Evolutionary conservation across 768 basidiomycete genomes (phyloP), one percentile per base, ranked within the genome.

Genomic region (Pleurotus sapidus): DNA sequence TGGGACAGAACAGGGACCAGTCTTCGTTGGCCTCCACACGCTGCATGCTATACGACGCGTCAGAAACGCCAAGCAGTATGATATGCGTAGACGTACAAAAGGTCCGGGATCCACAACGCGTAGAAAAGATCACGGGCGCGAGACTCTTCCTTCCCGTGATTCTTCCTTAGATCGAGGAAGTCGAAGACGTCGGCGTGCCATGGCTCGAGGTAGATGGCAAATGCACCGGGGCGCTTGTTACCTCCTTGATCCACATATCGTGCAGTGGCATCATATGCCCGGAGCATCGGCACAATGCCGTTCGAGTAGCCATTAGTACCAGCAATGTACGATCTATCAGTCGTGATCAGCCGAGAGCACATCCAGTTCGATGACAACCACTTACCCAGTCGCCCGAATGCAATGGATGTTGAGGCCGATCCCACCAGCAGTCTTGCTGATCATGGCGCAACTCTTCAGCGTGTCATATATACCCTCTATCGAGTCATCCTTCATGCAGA

Each of bases 401-500:
- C 89, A 91, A 76, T 98, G 95, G 61, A 99, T 97, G 72, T 81
- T 93, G 60, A 99, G 75, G 51, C 97, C 97, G 69, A 98, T 98
- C 54, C 97, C 97, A 65, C 97, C 97, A 23, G 97, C 97, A 4
- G 95, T 97, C 80, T 99, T 98, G 68, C 94, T 96, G 71, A 99
- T 99, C 91, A 98, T 92, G 3, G 97, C 97, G 68, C 97, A 98
- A 60, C 84, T 92, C 80, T 98, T 98, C 64, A 99, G 80, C 0
- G 97, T 98, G 65, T 98, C 96, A 70, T 98, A 99, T 73, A 99
- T 98, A 17, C 97, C 97, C 64, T 99, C 97, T 58, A 98, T 98
- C 3, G 93, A 96, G 71, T 98, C 97, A 17, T 98, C 95, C 73
- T 95, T 94, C 97, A 98, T 98, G 68, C 88, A 88, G 48, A 99